Evolutionary conservation across 352 stramenopile genomes (phyloP).

Genomic region (Hyaloperonospora arabidopsidis): DNA sequence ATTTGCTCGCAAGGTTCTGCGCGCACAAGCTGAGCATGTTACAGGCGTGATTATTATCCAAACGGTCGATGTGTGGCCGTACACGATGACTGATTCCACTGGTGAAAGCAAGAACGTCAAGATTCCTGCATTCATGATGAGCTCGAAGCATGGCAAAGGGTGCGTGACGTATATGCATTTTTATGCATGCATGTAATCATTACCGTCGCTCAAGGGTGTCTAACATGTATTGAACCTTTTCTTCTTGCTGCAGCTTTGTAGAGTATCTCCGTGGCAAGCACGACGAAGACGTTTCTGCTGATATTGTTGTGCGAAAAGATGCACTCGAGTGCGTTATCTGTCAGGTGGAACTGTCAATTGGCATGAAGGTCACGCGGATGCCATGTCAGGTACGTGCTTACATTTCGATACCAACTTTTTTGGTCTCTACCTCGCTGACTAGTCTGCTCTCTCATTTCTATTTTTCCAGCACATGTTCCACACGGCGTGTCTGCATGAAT

Average conservation of each 20-base stretch:
- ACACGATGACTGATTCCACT: conserved; percentile 78
- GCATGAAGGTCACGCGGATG: conserved; percentile 61
- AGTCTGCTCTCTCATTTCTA: not conserved
- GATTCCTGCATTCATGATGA: conserved; percentile 80
- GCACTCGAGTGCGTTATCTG: conserved; percentile 76
- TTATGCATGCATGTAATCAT: not conserved
- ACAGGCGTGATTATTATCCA: conserved; percentile 61
- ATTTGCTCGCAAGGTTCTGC: conserved; percentile 68
- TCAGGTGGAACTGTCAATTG: conserved; percentile 68
- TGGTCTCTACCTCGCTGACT: not conserved
- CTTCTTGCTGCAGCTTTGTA: conserved; percentile 35
- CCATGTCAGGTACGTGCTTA: conserved; percentile 43
- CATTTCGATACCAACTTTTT: conserved; percentile 1
- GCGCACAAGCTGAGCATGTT: conserved; percentile 48
- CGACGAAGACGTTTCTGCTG: conserved; percentile 20
- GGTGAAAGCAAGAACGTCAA: conserved; percentile 45
- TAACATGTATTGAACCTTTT: conserved; percentile 3
- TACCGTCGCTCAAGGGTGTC: not conserved
- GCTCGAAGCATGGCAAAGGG: conserved; percentile 56
- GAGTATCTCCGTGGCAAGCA: conserved; percentile 38
- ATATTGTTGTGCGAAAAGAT: conserved; percentile 58
- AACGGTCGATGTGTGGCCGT: conserved; percentile 68
- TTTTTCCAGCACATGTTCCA: conserved; percentile 69
- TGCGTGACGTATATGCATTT: conserved; percentile 15
- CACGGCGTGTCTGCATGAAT: conserved; percentile 64